A percentile compares a stretch with the other conserved stretches of the same genome.
phyloP scores from a whole-genome alignment of 805 yeast genomes.

The Kodamaea fukazawae region DNA sequence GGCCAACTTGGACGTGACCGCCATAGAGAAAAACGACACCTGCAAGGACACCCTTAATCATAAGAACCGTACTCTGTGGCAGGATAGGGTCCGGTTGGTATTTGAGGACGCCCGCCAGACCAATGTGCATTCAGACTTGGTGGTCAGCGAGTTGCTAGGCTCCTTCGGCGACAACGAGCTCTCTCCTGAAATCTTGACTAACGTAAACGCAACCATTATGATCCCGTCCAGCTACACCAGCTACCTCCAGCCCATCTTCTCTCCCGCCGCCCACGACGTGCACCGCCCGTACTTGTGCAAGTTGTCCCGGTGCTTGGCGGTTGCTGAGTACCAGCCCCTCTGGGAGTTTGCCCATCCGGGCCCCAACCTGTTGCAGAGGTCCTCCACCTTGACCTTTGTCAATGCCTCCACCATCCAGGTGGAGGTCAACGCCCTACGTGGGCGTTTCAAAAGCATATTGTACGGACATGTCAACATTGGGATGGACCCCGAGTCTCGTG shows the following conservation, averaged over 20 bases:
- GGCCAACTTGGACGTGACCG: conserved; percentile 26
- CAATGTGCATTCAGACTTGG: conserved; percentile 42
- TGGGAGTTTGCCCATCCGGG: conserved; percentile 66
- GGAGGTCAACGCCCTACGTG: conserved; percentile 67
- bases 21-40: conserved; percentile 70
- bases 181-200: conserved; percentile 67
- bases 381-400: background rate
- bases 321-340: conserved; percentile 44
- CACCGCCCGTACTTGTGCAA: conserved; percentile 24
- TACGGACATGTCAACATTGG: conserved; percentile 57
- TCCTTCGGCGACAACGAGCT: conserved; percentile 92
- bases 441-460: conserved; percentile 70
- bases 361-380: background rate
- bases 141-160: conserved; percentile 81
- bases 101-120: conserved; percentile 55
- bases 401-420: background rate
- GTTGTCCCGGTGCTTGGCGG: conserved; percentile 14
- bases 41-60: conserved; percentile 52
- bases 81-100: conserved; percentile 47
- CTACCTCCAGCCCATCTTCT: conserved; percentile 62
- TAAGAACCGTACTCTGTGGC: conserved; percentile 55
- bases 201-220: conserved; percentile 43
- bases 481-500: conserved; percentile 20
- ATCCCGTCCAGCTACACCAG: conserved; percentile 52
- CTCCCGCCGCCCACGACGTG: conserved; percentile 41